Evolutionary conservation across 495 filamentous ascomycete genomes (phyloP).

Genomic region (Physcia stellaris): DNA sequence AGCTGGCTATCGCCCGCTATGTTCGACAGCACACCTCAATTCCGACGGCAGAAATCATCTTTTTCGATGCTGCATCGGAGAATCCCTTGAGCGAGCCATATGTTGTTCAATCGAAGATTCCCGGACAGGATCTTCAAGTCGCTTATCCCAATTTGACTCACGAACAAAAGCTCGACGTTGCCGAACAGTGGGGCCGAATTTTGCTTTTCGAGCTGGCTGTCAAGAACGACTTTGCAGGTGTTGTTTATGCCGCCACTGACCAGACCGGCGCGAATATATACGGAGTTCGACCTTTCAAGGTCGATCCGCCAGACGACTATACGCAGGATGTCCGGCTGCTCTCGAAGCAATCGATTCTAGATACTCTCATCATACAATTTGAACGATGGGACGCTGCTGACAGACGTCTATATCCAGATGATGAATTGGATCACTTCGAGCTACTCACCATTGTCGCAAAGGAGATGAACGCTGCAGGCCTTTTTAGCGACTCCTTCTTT

Average conservation of each 20-base stretch:
- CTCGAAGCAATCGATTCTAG: neutral
- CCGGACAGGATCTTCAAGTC: neutral
- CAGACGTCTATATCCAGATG: neutral
- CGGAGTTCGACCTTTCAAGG: neutral
- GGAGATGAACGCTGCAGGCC: conserved; percentile 1
- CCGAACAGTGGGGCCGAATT: neutral
- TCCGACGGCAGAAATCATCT: neutral
- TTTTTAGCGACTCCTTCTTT: neutral
- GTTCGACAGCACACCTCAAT: neutral
- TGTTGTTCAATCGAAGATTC: conserved; percentile 1
- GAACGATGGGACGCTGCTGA: neutral
- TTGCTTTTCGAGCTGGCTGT: neutral
- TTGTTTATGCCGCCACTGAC: neutral
- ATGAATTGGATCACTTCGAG: neutral
- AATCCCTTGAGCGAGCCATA: neutral
- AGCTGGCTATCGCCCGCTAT: conserved; percentile 1
- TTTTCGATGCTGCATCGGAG: neutral
- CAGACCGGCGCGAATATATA: neutral
- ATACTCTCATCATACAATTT: neutral
- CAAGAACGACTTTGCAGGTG: neutral
- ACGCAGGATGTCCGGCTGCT: neutral
- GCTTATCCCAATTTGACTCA: neutral
- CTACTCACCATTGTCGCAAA: neutral
- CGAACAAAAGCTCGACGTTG: neutral
- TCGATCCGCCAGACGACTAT: neutral